Evolutionary conservation across 2,329 filamentous ascomycete species (phyloP), one percentile per base, ranked within the genome.

Genomic region (Xylariales sp.): DNA sequence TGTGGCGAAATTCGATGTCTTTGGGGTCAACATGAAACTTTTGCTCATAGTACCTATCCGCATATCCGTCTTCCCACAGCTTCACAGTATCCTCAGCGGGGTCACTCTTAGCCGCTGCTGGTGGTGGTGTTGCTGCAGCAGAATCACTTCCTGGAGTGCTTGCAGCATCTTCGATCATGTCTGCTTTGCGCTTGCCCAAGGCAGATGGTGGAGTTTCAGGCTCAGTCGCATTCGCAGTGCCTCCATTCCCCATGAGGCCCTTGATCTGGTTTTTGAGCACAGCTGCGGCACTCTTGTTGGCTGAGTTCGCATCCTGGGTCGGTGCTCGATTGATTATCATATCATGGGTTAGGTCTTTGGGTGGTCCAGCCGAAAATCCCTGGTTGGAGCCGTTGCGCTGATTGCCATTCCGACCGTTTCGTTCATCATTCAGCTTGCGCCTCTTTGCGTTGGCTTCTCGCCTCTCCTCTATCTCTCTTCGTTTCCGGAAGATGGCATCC

Each of bases 41-140:
- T 59, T 95, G 88, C 59, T 95, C 85, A 57, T 98, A 98, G 62
- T 98, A 98, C 32, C 93, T 79, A 63, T 96, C 91, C 35, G 85
- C 83, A 59, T 98, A 98, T 6, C 93, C 93, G 37, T 90, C 83
- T 56, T 98, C 93, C 93, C 93, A 98, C 11, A 98, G 70, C 42
- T 84, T 80, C 37, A 98, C 86, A 14, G 83, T 88, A 56, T 98
- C 93, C 43, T 81, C 72, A 3, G 85, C 79, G 14, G 76, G 74
- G 28, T 81, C 83, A 38, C 84, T 81, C 3, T 57, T 53, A 11
- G 69, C 64, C n/a, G n/a, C n/a, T n/a, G n/a, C n/a, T 15, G 74
- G 64, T 28, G 67, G 58, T 5, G 70, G 60, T 12, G 70, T 69
- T 33, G 64, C 63, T 23, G 72, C 61, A 6, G 79, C 74, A 12